phyloP scores from a whole-genome alignment of 1,139 yeast genomes.

The Taphrina populina region DNA sequence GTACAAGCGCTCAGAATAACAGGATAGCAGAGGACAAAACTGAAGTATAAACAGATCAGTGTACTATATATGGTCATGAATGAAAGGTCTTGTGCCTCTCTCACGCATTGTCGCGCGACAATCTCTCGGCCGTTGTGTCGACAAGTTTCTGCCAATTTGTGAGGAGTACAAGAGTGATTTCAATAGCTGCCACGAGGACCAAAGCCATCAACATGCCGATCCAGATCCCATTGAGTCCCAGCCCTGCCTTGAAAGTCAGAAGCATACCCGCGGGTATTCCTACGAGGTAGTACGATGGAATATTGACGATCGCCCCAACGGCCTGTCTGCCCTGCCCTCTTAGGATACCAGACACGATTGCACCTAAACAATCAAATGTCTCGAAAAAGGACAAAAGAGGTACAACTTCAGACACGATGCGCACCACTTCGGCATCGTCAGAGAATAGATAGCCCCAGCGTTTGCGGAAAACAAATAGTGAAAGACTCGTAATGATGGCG shows the following conservation, averaged over 20 bases:
- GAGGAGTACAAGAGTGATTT: conserved; percentile 11
- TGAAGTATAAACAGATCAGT: not conserved
- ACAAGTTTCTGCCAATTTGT: conserved; percentile 23
- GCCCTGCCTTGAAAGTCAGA: conserved; percentile 56
- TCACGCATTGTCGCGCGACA: conserved; percentile 15
- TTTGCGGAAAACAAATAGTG: conserved; percentile 51
- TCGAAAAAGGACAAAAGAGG: conserved; percentile 73
- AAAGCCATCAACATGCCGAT: conserved; percentile 75
- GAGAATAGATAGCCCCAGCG: conserved; percentile 67
- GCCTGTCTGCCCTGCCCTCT: conserved; percentile 84
- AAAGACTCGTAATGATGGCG: conserved; percentile 4
- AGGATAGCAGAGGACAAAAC: not conserved
- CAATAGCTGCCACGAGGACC: conserved; percentile 38
- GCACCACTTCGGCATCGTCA: conserved; percentile 62
- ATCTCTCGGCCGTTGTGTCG: conserved; percentile 7
- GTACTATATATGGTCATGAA: not conserved
- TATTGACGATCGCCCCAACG: conserved; percentile 74
- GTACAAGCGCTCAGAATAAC: conserved; percentile 58
- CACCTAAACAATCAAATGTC: conserved; percentile 73
- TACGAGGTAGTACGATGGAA: conserved; percentile 65
- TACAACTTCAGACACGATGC: conserved; percentile 53
- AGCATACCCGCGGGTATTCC: conserved; percentile 70
- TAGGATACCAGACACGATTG: conserved; percentile 78
- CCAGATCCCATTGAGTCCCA: conserved; percentile 75
- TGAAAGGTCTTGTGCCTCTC: not conserved